Evolutionary conservation across 2,329 filamentous ascomycete species (phyloP).

Genomic region (Fusarium sp.): DNA sequence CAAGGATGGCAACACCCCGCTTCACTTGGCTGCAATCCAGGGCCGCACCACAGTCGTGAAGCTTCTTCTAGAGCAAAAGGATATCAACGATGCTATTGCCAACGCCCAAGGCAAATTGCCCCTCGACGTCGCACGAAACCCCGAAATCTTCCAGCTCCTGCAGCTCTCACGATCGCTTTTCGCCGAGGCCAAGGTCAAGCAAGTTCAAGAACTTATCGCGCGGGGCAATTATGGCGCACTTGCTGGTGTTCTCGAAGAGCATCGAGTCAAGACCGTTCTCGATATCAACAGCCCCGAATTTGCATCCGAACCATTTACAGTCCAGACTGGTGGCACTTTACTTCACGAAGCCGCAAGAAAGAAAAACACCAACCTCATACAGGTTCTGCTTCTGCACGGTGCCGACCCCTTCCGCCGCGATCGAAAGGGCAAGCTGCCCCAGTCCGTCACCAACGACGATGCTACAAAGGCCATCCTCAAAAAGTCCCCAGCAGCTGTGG

Average conservation of each 20-base stretch:
- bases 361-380: constrained; percentile 87
- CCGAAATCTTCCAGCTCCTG: constrained; percentile 95
- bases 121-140: constrained; percentile 88
- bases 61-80: constrained; percentile 82
- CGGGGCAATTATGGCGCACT: constrained; percentile 80
- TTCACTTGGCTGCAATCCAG: constrained; percentile 87
- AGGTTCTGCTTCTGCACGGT: constrained; percentile 90
- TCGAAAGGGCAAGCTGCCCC: constrained; percentile 92
- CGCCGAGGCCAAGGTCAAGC: constrained; percentile 84
- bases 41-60: constrained; percentile 85
- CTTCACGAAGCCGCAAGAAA: constrained; percentile 93
- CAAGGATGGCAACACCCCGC: constrained; percentile 91
- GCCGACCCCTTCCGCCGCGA: constrained; percentile 96
- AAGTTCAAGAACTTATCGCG: constrained; percentile 83
- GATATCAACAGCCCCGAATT: constrained; percentile 95
- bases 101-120: constrained; percentile 89
- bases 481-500: constrained; percentile 91
- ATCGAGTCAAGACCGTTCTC: constrained; percentile 84
- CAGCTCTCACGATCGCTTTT: constrained; percentile 92
- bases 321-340: constrained; percentile 88
- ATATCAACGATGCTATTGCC: constrained; percentile 87
- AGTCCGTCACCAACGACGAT: constrained; percentile 97
- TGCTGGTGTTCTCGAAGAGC: constrained; percentile 84
- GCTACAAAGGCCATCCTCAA: constrained; percentile 89
- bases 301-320: constrained; percentile 80